phyloP scores from a whole-genome alignment of 1,284 basidiomycete species.

The Heterobasidion irregulare region DNA sequence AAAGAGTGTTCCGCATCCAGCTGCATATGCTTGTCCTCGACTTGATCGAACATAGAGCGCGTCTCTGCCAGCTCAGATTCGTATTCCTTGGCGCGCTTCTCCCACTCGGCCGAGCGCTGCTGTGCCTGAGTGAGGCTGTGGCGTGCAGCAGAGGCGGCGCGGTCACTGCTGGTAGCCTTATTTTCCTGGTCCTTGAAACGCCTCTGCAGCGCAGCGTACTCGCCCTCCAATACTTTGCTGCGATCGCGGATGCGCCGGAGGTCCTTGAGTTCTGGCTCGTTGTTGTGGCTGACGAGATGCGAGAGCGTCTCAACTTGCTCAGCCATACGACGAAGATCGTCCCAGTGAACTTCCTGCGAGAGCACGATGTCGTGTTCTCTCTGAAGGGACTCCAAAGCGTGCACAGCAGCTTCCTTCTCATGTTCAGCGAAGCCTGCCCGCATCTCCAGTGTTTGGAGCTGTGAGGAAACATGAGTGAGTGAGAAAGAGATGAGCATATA shows the following conservation, averaged over 20 bases:
- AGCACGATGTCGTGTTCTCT: constrained; percentile 50
- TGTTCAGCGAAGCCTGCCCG: constrained; percentile 43
- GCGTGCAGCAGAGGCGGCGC: constrained; percentile 44
- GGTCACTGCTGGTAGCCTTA: constrained; percentile 52
- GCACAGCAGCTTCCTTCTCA: constrained; percentile 51
- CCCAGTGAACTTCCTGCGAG: constrained; percentile 62
- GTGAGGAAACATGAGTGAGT: neutral
- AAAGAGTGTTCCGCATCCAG: constrained; percentile 63
- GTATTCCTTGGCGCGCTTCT: constrained; percentile 63
- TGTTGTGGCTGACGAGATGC: constrained; percentile 49
- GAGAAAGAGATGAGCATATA: neutral
- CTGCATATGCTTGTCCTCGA: constrained; percentile 54
- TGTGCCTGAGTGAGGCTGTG: constrained; percentile 64
- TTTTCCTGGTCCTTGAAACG: constrained; percentile 64
- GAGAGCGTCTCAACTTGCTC: constrained; percentile 65
- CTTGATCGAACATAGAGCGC: constrained; percentile 52
- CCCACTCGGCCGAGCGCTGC: constrained; percentile 72
- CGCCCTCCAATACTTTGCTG: constrained; percentile 56
- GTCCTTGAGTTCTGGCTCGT: constrained; percentile 64
- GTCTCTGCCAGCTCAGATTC: constrained; percentile 53
- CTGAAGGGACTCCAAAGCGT: constrained; percentile 42
- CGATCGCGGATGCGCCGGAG: constrained; percentile 58
- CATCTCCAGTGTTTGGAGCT: constrained; percentile 57
- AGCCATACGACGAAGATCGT: constrained; percentile 53
- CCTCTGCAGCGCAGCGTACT: constrained; percentile 58